Base-by-base conservation (phyloP, 192 early-diverging fungal genomes). In the Coemansia umbellata region DNA sequence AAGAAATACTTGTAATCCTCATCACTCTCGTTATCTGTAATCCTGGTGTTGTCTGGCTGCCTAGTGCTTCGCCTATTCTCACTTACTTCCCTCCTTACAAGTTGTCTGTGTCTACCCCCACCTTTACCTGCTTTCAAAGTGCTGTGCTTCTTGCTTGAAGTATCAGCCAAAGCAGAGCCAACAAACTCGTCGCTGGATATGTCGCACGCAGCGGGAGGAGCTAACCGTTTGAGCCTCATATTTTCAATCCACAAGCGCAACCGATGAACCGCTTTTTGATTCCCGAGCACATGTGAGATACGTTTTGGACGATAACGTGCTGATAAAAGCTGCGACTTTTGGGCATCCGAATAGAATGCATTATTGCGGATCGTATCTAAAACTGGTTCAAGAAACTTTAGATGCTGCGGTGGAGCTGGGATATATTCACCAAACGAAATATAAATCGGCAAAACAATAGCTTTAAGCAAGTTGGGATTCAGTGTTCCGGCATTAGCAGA, bases 191-290 rank as follows among this genome's bases (percentile, higher is more conserved):
- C n/a, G 57, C 40, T 37, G 50, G 17, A 35, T 48, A 40, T 55
- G 17, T 14, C 23, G 23, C n/a, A n/a, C n/a, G 47, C 32, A 8
- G 32, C 62, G 19, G 33, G 17, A 10, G 53, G 37, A 17, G 35
- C 33, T 40, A 54, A 8, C 32, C 63, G 63, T 43, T 47, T 56
- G 8, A 75, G 52, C 37, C 72, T 41, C 72, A 75, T 75, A 44
- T 57, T 47, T 30, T 68, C 72, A 27, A 75, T 68, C 72, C 72
- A 75, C 8, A 65, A 63, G 39, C 67, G 65, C 32, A 75, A 54
- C 37, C 54, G 56, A 28, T 26, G 26, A 22, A 63, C 72, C 33
- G 56, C 54, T 4, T 45, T 51, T 9, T 31, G 45, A 37, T 75
- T 75, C 35, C 37, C 60, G 28, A 75, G 61, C 13, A 75, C 60